Evolutionary conservation across 2,329 filamentous ascomycete genomes (phyloP).

Genomic region (Monosporascus cannonballus): DNA sequence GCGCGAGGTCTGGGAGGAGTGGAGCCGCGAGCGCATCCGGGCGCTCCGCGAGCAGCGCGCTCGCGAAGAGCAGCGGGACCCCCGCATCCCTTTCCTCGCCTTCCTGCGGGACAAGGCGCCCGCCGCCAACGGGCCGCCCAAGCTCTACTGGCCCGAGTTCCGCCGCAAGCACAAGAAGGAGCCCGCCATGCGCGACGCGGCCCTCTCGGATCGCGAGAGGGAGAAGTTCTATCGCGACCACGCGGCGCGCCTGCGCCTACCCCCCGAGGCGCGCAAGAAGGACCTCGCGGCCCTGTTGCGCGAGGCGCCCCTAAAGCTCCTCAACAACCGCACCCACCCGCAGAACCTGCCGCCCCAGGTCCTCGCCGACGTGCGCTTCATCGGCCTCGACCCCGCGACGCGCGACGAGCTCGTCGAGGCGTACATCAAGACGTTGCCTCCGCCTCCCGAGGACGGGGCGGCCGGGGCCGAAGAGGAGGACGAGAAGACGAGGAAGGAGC

Average conservation of each 20-base stretch:
- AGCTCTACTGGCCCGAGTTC: slow-evolving; percentile 97
- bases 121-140: slow-evolving; percentile 42
- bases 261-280: slow-evolving; percentile 59
- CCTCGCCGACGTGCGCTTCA: slow-evolving; percentile 62
- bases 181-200: slow-evolving; percentile 67
- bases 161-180: slow-evolving; percentile 85
- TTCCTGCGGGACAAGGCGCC: slow-evolving; percentile 79
- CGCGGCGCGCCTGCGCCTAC: slow-evolving; percentile 59
- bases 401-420: slow-evolving; percentile 61
- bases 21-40: slow-evolving; percentile 73
- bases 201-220: slow-evolving; percentile 66
- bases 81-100: slow-evolving; percentile 72
- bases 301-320: slow-evolving; percentile 46
- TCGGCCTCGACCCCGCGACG: slow-evolving; percentile 54
- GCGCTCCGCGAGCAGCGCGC: slow-evolving; percentile 66
- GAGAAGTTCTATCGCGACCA: slow-evolving; percentile 78
- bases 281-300: slow-evolving; percentile 64
- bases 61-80: slow-evolving; percentile 74
- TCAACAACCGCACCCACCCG: slow-evolving; percentile 54
- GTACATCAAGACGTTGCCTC: slow-evolving; percentile 58
- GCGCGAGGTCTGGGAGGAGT: slow-evolving; percentile 76
- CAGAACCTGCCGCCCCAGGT: slow-evolving; percentile 56
- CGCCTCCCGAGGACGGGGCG: slow-evolving; percentile 42
- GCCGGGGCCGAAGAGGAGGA: slow-evolving; percentile 40
- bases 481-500: slow-evolving; percentile 42